Percentiles rank a stretch among this genome's conserved stretches.
phyloP scores from a whole-genome alignment of 352 stramenopile genomes.

The Saprolegnia parasitica region DNA sequence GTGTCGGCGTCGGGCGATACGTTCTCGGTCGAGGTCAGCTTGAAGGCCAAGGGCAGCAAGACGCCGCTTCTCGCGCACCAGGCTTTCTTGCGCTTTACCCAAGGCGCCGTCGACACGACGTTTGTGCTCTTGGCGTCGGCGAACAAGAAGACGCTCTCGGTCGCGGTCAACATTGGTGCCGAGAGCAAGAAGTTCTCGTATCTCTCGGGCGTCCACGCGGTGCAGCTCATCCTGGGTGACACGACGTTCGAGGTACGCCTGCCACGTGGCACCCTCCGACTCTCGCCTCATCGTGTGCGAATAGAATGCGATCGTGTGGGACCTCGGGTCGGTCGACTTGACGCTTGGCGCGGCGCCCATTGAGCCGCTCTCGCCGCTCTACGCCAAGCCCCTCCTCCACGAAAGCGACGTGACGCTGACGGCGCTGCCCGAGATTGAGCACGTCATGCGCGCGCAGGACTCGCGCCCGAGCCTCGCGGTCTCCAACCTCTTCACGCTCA shows the following conservation, averaged over 20 bases:
- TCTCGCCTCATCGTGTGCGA: too few relatives aligned
- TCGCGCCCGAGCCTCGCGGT: conserved; percentile 54
- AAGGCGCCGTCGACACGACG: conserved; percentile 64
- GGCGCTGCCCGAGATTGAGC: conserved; percentile 79
- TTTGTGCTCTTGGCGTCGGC: conserved; percentile 58
- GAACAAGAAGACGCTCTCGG: conserved; percentile 36
- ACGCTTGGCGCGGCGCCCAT: conserved; percentile 57
- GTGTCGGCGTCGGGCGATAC: conserved; percentile 48
- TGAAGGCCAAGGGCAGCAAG: conserved; percentile 57
- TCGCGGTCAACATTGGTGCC: conserved; percentile 47
- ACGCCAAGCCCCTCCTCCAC: conserved; percentile 79
- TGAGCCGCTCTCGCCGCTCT: conserved; percentile 64
- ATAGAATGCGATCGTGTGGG: conserved; percentile 58
- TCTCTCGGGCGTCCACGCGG: conserved; percentile 57
- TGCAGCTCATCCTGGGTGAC: conserved; percentile 73
- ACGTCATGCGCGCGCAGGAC: conserved; percentile 81
- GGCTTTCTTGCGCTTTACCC: conserved; percentile 70
- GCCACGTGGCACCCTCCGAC: background rate
- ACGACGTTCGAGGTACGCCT: conserved; percentile 53
- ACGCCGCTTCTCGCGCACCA: conserved; percentile 59
- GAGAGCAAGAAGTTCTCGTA: conserved; percentile 81
- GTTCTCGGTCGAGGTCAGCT: conserved; percentile 50
- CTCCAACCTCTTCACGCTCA: conserved; percentile 62
- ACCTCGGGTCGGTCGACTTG: conserved; percentile 64
- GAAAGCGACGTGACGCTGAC: conserved; percentile 84